Conservation (phyloP, 2,329 filamentous ascomycete genomes). For the Pleurostoma richardsiae region DNA sequence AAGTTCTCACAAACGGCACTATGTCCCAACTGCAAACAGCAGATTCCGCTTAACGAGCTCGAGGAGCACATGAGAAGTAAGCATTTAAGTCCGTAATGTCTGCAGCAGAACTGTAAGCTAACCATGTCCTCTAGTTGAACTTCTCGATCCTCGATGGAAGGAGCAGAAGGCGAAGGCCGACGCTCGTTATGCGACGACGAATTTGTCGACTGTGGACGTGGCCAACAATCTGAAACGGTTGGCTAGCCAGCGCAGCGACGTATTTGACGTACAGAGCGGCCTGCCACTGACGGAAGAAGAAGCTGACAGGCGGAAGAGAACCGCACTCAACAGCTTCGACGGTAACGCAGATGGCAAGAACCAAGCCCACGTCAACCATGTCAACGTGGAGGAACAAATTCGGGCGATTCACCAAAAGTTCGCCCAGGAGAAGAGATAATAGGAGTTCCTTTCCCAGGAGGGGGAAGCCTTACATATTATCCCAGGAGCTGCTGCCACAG, state of each 20-base stretch:
- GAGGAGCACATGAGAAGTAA: constrained; percentile 87
- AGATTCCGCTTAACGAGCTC: constrained; percentile 81
- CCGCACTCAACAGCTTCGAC: constrained; percentile 61
- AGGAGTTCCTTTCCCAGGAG: too few relatives aligned
- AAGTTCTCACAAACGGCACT: constrained; percentile 63
- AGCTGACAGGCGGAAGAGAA: constrained; percentile 68
- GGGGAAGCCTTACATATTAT: too few relatives aligned
- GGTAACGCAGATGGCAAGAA: constrained; percentile 57
- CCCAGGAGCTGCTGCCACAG: too few relatives aligned
- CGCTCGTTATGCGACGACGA: constrained; percentile 77
- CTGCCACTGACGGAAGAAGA: constrained; percentile 69
- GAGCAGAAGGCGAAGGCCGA: constrained; percentile 90
- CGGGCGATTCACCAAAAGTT: constrained; percentile 56
- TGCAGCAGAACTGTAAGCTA: constrained; percentile 14
- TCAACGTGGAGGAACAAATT: constrained; percentile 85
- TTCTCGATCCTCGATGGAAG: constrained; percentile 92
- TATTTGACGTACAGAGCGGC: constrained; percentile 74
- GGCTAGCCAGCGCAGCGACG: constrained; percentile 79
- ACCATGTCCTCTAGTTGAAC: constrained; percentile 60
- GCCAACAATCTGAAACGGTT: constrained; percentile 95
- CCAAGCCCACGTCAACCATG: constrained; percentile 48
- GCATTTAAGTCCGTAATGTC: constrained; percentile 13
- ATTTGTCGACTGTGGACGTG: constrained; percentile 79
- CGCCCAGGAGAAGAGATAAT: constrained; percentile 27
- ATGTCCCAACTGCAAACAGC: constrained; percentile 90